A percentile compares a stretch with the other conserved stretches of the same genome.
Conservation (phyloP, 2,329 filamentous ascomycete species). For the Chalaropsis ovoidea region DNA sequence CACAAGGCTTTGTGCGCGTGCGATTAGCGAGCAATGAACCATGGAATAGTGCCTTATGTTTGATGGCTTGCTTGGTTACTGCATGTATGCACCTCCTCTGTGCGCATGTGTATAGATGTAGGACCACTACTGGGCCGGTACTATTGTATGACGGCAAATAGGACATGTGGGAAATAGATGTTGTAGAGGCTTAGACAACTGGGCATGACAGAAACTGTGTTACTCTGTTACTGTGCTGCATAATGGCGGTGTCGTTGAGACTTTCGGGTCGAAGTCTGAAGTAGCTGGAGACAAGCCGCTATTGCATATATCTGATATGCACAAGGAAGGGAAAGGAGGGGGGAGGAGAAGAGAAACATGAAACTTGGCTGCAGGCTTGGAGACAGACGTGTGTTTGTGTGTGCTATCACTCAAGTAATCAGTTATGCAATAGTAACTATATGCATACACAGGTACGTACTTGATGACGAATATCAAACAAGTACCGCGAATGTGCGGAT, state of each 20-base stretch:
- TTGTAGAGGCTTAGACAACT: background rate
- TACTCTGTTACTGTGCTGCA: background rate
- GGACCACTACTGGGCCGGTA: background rate
- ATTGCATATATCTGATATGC: background rate
- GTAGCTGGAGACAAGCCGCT: background rate
- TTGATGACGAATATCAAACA: background rate
- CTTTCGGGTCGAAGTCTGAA: background rate
- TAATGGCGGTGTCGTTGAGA: slow-evolving; percentile 4
- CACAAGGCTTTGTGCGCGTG: background rate
- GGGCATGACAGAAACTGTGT: background rate
- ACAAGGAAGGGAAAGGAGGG: background rate
- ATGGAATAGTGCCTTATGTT: background rate
- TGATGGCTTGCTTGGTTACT: background rate
- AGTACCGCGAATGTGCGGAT: too few relatives aligned
- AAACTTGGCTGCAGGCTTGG: background rate
- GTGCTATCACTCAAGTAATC: too few relatives aligned
- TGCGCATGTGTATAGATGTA: background rate
- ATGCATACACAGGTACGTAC: background rate
- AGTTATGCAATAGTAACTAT: background rate
- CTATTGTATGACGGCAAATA: background rate
- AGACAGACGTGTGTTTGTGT: background rate
- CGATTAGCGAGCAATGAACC: background rate
- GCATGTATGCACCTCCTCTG: background rate
- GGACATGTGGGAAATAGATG: background rate
- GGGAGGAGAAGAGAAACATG: background rate